Percentiles rank a stretch among this genome's conserved stretches.
Evolutionary conservation across 2,329 filamentous ascomycete genomes (phyloP).

Genomic region (Xylaria hypoxylon): DNA sequence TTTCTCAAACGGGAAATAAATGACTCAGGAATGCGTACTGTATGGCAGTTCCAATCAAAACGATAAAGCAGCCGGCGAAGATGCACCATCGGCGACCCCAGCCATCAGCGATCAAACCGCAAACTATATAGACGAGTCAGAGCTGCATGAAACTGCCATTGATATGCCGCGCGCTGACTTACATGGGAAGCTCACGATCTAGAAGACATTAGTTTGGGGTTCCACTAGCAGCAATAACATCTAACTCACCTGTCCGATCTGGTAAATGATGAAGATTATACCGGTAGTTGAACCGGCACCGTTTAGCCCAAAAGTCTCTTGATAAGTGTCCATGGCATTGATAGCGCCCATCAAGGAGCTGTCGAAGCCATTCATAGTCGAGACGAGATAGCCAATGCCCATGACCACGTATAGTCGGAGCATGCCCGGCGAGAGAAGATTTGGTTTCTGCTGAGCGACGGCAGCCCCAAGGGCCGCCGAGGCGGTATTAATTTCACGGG

Average conservation of each 20-base stretch:
- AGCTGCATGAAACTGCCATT: neutral
- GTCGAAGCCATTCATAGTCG: constrained; percentile 69
- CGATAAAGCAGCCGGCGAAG: constrained; percentile 65
- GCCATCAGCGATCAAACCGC: constrained; percentile 62
- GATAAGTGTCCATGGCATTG: constrained; percentile 64
- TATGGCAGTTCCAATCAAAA: constrained; percentile 63
- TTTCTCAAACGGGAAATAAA: neutral
- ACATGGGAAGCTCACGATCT: constrained; percentile 62
- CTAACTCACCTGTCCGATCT: constrained; percentile 55
- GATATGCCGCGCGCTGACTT: constrained; percentile 13
- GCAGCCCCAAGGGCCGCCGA: constrained; percentile 53
- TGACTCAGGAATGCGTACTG: constrained; percentile 45
- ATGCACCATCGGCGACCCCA: constrained; percentile 67
- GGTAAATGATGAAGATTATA: constrained; percentile 61
- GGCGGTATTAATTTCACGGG: constrained; percentile 53
- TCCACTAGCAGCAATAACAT: neutral
- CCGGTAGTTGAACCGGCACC: constrained; percentile 61
- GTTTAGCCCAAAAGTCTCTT: constrained; percentile 60
- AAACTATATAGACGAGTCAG: constrained; percentile 48
- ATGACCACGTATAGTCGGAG: constrained; percentile 55
- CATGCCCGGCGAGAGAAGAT: constrained; percentile 51
- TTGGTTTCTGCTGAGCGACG: constrained; percentile 52
- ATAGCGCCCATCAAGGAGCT: constrained; percentile 65
- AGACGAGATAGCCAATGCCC: constrained; percentile 56
- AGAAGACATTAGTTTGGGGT: neutral